phyloP scores from a whole-genome alignment of 768 basidiomycete genomes.

The Sutorius australiensis region DNA sequence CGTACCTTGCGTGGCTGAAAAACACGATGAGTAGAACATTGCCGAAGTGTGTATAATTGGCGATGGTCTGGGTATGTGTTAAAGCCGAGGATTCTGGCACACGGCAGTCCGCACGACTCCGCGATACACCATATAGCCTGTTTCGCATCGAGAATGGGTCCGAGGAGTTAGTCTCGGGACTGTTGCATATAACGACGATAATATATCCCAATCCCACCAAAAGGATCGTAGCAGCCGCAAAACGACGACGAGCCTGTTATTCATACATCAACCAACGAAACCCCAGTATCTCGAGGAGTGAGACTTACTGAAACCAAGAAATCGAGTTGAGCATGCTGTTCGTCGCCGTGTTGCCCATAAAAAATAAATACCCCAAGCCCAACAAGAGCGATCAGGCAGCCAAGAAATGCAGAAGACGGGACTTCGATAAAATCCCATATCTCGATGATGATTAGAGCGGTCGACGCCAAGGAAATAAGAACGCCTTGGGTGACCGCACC shows the following conservation, averaged over 20 bases:
- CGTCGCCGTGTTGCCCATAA: neutral
- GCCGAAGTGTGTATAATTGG: slow-evolving; percentile 37
- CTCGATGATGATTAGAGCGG: slow-evolving; percentile 7
- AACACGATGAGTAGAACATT: slow-evolving; percentile 45
- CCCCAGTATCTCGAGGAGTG: neutral
- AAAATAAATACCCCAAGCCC: slow-evolving; percentile 5
- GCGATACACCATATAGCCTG: neutral
- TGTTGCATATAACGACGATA: neutral
- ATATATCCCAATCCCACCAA: slow-evolving; percentile 9
- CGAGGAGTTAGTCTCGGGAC: neutral
- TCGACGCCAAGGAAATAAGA: slow-evolving; percentile 8
- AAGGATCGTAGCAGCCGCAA: neutral
- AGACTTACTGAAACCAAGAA: slow-evolving; percentile 11
- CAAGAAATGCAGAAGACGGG: slow-evolving; percentile 14
- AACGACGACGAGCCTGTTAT: slow-evolving; percentile 5
- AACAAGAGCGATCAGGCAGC: slow-evolving; percentile 16
- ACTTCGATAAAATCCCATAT: slow-evolving; percentile 5
- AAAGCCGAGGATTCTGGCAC: slow-evolving; percentile 21
- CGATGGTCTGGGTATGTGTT: slow-evolving; percentile 14
- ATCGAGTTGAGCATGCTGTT: slow-evolving; percentile 3
- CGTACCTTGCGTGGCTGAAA: slow-evolving; percentile 48
- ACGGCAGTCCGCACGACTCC: slow-evolving; percentile 8
- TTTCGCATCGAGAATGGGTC: neutral
- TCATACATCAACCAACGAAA: neutral
- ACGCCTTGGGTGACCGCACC: slow-evolving; percentile 27